These are phyloP conservation scores for Jacaranda copaia DNA, from an alignment of 257 asterid genomes.

Conservation along the genomic window DNA sequence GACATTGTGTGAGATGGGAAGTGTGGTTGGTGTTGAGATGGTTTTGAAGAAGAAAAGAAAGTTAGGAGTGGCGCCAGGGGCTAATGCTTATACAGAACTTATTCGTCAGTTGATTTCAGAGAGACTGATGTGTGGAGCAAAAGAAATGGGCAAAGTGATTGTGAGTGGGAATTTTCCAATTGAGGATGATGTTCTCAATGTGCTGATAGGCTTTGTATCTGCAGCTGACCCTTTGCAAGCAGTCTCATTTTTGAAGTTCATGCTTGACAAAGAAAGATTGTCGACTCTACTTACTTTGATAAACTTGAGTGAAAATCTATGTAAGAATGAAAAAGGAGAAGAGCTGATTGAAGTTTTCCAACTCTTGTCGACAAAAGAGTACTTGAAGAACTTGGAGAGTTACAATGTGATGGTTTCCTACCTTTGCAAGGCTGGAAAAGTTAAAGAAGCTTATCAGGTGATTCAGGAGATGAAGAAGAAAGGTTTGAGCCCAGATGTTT, in stretches of 20 bases:
- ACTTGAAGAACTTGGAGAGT: conserved; percentile 57
- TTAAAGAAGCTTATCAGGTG: conserved; percentile 71
- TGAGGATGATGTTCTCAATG: conserved; percentile 78
- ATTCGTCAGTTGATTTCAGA: conserved; percentile 69
- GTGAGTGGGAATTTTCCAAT: conserved; percentile 78
- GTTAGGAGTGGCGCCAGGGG: conserved; percentile 89
- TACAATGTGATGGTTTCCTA: conserved; percentile 73
- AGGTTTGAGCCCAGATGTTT: conserved; percentile 64
- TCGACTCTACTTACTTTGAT: conserved; percentile 69
- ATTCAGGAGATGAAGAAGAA: conserved; percentile 87
- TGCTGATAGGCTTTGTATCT: conserved; percentile 78
- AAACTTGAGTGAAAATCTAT: conserved; percentile 70
- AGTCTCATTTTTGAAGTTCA: conserved; percentile 68
- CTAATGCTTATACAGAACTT: conserved; percentile 59
- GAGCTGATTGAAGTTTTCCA: conserved; percentile 67
- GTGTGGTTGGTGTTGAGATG: conserved; percentile 56
- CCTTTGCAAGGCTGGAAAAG: conserved; percentile 73
- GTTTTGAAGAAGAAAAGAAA: conserved; percentile 87
- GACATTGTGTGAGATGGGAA: conserved; percentile 57
- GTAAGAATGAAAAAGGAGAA: conserved; percentile 61
- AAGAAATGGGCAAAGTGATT: conserved; percentile 75
- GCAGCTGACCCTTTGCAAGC: conserved; percentile 61
- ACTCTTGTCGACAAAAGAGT: conserved; percentile 56
- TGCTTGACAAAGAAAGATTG: conserved; percentile 59
- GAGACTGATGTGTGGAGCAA: conserved; percentile 67